These are phyloP conservation scores for Sclerotinia subarctica DNA, from an alignment of 2,329 filamentous ascomycete genomes.

Conservation along the genomic window DNA sequence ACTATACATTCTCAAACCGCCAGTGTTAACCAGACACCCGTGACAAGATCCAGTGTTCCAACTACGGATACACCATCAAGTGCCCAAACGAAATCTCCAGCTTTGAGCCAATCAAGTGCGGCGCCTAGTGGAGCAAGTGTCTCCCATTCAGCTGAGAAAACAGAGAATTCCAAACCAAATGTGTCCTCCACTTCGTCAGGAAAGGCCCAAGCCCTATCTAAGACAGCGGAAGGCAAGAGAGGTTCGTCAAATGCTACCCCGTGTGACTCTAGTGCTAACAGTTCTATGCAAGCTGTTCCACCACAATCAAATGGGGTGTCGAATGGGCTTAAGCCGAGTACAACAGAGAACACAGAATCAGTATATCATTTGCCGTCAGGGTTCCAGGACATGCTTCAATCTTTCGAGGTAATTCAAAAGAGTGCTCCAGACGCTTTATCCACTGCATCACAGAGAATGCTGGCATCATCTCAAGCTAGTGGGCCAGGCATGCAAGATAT, in stretches of 20 bases:
- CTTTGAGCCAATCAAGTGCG: conserved; percentile 45
- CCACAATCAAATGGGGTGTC: conserved; percentile 41
- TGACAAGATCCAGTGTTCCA: conserved; percentile 40
- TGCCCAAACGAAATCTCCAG: conserved; percentile 52
- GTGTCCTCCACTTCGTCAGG: conserved; percentile 31
- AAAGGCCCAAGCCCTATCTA: conserved; percentile 41
- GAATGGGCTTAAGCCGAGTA: conserved; percentile 49
- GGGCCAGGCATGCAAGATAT: conserved; percentile 73
- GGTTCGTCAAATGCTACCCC: conserved; percentile 39
- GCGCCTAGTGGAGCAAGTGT: conserved; percentile 43
- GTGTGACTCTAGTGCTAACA: conserved; percentile 25
- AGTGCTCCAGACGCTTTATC: conserved; percentile 43
- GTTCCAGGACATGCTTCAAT: conserved; percentile 84
- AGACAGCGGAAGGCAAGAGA: conserved; percentile 46
- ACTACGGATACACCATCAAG: conserved; percentile 38
- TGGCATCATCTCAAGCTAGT: conserved; percentile 69
- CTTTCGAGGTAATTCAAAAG: conserved; percentile 72
- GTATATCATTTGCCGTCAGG: conserved; percentile 90
- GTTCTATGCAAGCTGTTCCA: conserved; percentile 17
- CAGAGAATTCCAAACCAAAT: conserved; percentile 38
- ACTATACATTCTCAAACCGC: conserved; percentile 48
- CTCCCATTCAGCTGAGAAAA: conserved; percentile 47
- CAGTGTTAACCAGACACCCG: conserved; percentile 36
- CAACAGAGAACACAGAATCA: conserved; percentile 58
- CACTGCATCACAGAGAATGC: conserved; percentile 67